These are phyloP conservation scores for Tardiomyces depauwii DNA, from an alignment of 1,139 yeast genomes.

Conservation along the genomic window DNA sequence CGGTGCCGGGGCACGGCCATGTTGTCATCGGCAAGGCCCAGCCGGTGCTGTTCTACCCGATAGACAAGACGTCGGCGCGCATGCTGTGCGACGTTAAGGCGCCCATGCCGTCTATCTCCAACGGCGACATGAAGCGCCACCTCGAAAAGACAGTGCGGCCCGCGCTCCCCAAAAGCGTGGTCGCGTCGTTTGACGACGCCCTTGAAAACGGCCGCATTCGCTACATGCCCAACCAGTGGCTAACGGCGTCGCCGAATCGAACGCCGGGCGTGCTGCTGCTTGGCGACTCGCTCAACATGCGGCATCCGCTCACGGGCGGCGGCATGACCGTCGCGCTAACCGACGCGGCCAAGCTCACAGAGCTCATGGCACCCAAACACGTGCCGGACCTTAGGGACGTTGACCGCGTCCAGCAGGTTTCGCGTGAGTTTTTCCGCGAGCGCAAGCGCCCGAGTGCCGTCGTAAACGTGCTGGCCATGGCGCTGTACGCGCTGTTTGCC, in stretches of 20 bases:
- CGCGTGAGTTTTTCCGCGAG: slow-evolving; percentile 59
- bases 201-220: slow-evolving; percentile 45
- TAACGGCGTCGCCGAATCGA: slow-evolving; percentile 58
- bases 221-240: slow-evolving; percentile 90
- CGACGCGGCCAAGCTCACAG: slow-evolving; percentile 65
- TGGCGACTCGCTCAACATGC: slow-evolving; percentile 94
- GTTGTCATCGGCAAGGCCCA: slow-evolving; percentile 80
- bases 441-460: slow-evolving; percentile 76
- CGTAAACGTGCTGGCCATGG: slow-evolving; percentile 81
- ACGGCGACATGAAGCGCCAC: slow-evolving; percentile 51
- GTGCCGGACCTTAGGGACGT: slow-evolving; percentile 54
- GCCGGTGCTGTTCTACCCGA: slow-evolving; percentile 82
- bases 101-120: slow-evolving; percentile 56
- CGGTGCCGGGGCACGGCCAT: slow-evolving; percentile 73
- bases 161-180: slow-evolving; percentile 49
- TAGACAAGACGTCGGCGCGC: slow-evolving; percentile 72
- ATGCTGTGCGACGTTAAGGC: slow-evolving; percentile 83
- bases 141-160: slow-evolving; percentile 52
- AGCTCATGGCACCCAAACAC: slow-evolving; percentile 37
- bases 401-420: slow-evolving; percentile 39
- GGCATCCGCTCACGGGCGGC: slow-evolving; percentile 98
- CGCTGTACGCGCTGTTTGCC: slow-evolving; percentile 80
- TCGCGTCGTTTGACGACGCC: slow-evolving; percentile 56
- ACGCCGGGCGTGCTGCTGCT: slow-evolving; percentile 71
- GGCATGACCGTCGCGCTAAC: slow-evolving; percentile 98